Conservation (phyloP, 2,329 filamentous ascomycete genomes). For the Phaeosphaeria sp. region DNA sequence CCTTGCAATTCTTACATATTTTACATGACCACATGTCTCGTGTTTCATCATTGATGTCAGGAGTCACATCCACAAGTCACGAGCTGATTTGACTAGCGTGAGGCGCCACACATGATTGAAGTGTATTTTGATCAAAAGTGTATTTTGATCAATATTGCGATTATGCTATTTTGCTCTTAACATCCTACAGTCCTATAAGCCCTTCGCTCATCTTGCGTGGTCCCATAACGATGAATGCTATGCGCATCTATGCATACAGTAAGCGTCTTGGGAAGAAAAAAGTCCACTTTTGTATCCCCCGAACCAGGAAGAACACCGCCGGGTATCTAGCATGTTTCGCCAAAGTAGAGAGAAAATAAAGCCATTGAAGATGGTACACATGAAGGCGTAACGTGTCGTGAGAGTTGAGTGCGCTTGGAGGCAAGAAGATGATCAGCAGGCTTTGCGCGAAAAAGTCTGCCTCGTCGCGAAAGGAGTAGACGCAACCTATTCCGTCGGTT, state of each 20-base stretch:
- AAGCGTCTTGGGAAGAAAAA: neutral
- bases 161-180: neutral
- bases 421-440: neutral
- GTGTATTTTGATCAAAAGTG: neutral
- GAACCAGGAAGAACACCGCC: slow-evolving; percentile 2
- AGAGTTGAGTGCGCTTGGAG: neutral
- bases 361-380: neutral
- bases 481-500: neutral
- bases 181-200: neutral
- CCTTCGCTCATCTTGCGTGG: neutral
- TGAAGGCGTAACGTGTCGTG: slow-evolving; percentile 1
- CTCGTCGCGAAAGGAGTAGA: neutral
- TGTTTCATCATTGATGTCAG: neutral
- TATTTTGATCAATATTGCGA: neutral
- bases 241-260: neutral
- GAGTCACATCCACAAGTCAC: neutral
- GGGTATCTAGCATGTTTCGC: slow-evolving; percentile 7
- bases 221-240: neutral
- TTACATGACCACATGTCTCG: neutral
- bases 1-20: slow-evolving; percentile 4
- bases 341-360: neutral
- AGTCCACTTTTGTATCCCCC: slow-evolving; percentile 7
- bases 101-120: no score
- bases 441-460: neutral
- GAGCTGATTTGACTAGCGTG: no score